phyloP scores from a whole-genome alignment of 148 eudicot genomes.

The Rhododendron ovatum region DNA sequence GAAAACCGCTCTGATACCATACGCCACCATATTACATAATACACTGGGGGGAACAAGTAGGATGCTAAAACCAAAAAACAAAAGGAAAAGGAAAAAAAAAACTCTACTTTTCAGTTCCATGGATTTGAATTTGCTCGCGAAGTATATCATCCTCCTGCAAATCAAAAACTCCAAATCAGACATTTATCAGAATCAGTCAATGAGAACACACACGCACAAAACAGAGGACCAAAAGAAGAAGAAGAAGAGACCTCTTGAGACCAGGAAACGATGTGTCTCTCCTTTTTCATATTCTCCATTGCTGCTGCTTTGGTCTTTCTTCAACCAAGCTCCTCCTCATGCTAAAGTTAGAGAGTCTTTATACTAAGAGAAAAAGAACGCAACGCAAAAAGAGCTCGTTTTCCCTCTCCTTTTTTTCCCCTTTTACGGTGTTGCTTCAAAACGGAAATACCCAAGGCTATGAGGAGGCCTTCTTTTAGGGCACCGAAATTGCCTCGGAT shows the following conservation, averaged over 20 bases:
- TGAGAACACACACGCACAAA: background rate
- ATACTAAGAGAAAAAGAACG: slow-evolving; percentile 2
- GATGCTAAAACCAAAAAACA: background rate
- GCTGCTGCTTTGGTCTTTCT: slow-evolving; percentile 8
- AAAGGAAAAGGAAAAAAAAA: background rate
- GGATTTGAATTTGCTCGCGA: slow-evolving; percentile 69
- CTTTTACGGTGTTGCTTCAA: slow-evolving; percentile 15
- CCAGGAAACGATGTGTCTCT: slow-evolving; percentile 90
- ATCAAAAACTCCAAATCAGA: background rate
- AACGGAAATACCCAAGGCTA: slow-evolving; percentile 5
- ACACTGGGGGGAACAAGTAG: background rate
- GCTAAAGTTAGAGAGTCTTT: slow-evolving; percentile 17
- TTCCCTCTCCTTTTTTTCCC: background rate
- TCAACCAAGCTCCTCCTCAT: slow-evolving; percentile 20
- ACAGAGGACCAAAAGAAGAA: background rate
- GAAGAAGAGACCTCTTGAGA: slow-evolving; percentile 58
- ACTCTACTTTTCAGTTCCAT: slow-evolving; percentile 80
- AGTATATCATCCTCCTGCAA: slow-evolving; percentile 94
- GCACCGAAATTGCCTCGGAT: slow-evolving; percentile 24
- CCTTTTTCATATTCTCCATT: slow-evolving; percentile 40
- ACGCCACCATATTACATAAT: background rate
- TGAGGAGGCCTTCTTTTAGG: slow-evolving; percentile 11
- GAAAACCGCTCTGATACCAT: background rate
- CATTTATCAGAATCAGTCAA: background rate
- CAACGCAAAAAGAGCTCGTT: slow-evolving; percentile 4